Conservation (phyloP, 2,329 filamentous ascomycete species). For the Canariomyces notabilis region DNA sequence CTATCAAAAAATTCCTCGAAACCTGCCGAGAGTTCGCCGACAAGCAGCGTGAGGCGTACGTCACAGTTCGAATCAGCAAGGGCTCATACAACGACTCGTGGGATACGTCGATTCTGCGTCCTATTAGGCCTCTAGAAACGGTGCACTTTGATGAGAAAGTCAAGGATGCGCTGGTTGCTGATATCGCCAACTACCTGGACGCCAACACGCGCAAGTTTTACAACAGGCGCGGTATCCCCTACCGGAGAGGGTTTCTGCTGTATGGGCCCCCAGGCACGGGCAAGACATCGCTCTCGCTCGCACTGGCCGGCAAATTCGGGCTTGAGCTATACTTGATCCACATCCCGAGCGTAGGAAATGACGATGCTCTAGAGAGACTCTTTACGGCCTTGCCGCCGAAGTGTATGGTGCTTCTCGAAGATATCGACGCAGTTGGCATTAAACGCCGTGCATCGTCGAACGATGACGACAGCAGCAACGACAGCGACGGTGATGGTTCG, state of each 20-base stretch:
- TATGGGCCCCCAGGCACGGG: slow-evolving; percentile 70
- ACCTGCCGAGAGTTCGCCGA: slow-evolving; percentile 43
- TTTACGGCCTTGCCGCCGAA: slow-evolving; percentile 31
- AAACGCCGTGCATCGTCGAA: slow-evolving; percentile 25
- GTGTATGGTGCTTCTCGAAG: slow-evolving; percentile 49
- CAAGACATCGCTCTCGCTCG: slow-evolving; percentile 72
- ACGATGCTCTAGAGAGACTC: slow-evolving; percentile 29
- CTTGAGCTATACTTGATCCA: slow-evolving; percentile 72
- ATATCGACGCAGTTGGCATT: slow-evolving; percentile 51
- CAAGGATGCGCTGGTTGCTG: slow-evolving; percentile 63
- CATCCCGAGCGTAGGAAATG: slow-evolving; percentile 43
- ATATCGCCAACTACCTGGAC: slow-evolving; percentile 62
- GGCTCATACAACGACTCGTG: slow-evolving; percentile 28
- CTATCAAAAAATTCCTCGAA: slow-evolving; percentile 42
- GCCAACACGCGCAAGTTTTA: slow-evolving; percentile 59
- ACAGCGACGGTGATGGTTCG: slow-evolving; percentile 16
- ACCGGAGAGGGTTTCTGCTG: slow-evolving; percentile 66
- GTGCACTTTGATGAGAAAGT: slow-evolving; percentile 34
- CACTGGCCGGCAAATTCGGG: slow-evolving; percentile 63
- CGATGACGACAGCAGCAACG: slow-evolving; percentile 11
- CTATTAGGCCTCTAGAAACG: slow-evolving; percentile 31
- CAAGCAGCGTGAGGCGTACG: slow-evolving; percentile 33
- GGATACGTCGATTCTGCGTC: slow-evolving; percentile 34
- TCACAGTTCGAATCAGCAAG: slow-evolving; percentile 34
- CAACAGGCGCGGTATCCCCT: slow-evolving; percentile 67